Evolutionary conservation across 208 protist genomes (phyloP), one percentile per base, ranked within the genome.

Genomic region (Acanthamoeba castellanii): DNA sequence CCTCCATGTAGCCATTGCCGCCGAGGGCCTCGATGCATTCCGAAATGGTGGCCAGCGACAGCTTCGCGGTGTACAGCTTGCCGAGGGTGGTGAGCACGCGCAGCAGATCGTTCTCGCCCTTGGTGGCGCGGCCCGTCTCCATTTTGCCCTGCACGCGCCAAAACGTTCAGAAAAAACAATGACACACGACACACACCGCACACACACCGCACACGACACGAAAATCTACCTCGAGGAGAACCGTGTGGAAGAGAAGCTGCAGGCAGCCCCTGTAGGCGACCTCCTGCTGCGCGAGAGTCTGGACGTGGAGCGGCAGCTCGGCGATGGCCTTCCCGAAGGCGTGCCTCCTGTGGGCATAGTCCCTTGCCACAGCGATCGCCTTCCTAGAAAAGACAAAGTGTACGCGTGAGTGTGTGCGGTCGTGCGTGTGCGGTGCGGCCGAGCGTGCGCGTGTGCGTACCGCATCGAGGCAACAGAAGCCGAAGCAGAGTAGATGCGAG

Each of bases 1-100:
- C 93, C 74, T 97, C 96, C 61, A 96, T 97, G 92, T 97, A 97
- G n/a, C 96, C 96, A 9, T 61, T 34, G 34, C 96, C 96, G n/a
- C 96, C 96, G 7, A 97, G 50, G 16, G 34, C 61, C 55, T 97
- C 96, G 22, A 97, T 32, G 50, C 85, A 76, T 42, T 96, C 96
- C 18, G 30, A 70, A 16, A 92, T 70, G 32, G 78, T 74, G 11
- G 57, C 68, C 59, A 96, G 59, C n/a, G 81, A 42, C 42, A 91
- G 52, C 84, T 96, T 96, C 42, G 87, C 87, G 16, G 74, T 90
- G 85, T 95, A 97, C 7, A 97, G 81, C 95, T 97, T 97, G 22
- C 27, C 57, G 30, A 97, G 52, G n/a, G 96, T 95, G 4, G 92
- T 97, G 3, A 96, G 70, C 16, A 96, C n/a, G 70, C 96, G 94